phyloP scores from a whole-genome alignment of 768 basidiomycete species.

The Megacollybia marginata region DNA sequence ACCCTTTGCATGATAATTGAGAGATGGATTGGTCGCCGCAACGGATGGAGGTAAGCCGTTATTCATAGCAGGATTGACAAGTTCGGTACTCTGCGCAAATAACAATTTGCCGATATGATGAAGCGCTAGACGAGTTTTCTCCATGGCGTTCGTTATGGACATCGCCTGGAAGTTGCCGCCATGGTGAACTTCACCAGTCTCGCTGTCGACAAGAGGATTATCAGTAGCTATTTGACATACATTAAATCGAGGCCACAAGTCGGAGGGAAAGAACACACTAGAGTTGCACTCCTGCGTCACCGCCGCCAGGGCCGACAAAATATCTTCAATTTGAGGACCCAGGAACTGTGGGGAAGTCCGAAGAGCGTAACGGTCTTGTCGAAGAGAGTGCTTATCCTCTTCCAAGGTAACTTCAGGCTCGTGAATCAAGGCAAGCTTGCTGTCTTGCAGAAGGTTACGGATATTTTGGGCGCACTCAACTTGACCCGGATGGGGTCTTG shows the following conservation, averaged over 20 bases:
- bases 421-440: conserved; percentile 47
- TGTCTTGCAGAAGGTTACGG: conserved; percentile 51
- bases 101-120: conserved; percentile 45
- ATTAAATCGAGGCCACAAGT: not conserved
- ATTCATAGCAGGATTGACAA: conserved; percentile 77
- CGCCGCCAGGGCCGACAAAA: conserved; percentile 49
- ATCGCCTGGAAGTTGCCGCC: conserved; percentile 61
- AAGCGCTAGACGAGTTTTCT: conserved; percentile 35
- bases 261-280: conserved; percentile 36
- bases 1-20: conserved; percentile 76
- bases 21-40: conserved; percentile 65
- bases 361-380: conserved; percentile 70
- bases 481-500: conserved; percentile 79
- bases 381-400: conserved; percentile 59
- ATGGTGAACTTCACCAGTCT: conserved; percentile 58
- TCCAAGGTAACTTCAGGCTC: conserved; percentile 61
- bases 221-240: conserved; percentile 58
- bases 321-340: conserved; percentile 74
- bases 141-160: conserved; percentile 52
- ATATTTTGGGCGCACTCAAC: conserved; percentile 64
- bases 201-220: conserved; percentile 71
- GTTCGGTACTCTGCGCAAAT: conserved; percentile 51
- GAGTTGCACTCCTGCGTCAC: conserved; percentile 73
- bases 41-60: conserved; percentile 70
- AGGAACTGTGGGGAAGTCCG: conserved; percentile 72